Base-by-base conservation (phyloP, 768 basidiomycete genomes). In the Lyophyllum semitale region DNA sequence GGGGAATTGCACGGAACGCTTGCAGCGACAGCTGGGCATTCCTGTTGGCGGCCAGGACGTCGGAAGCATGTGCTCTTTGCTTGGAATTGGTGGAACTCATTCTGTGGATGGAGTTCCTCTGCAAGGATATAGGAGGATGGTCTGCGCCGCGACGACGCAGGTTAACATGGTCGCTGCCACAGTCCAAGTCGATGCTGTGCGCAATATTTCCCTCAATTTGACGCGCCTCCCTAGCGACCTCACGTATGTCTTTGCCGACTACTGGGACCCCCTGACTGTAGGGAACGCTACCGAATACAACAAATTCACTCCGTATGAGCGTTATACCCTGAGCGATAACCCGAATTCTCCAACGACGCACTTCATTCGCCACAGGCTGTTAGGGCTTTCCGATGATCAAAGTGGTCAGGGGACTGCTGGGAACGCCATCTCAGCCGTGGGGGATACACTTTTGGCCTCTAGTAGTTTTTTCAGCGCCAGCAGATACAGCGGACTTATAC, bases 151-250 rank as follows among this genome's bases (percentile, higher is more conserved):
- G 3, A 46, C 62, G 18, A 59, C 62, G 1, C 62, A 60, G 35
- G 57, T 63, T 48, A 63, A 60, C 52, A 53, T 63, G 54, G 62
- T 63, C 23, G 41, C 47, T 23, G 59, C 62, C 23, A 58, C 59
- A 27, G 30, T 63, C 23, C 20, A 42, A 18, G 48, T 54, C 9
- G 44, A 58, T 33, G 48, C 20, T 6, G 3, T 17, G 3, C 40
- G 29, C 20, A 42, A 37, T 4, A 33, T 63, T 4, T 55, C 59
- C 4, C 26, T 63, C 22, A 46, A 59, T 27, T 0, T 60, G 13
- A 63, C 59, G 8, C 57, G 43, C 42, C 57, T 51, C 17, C 62
- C 62, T 8, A 58, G 59, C 30, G 56, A 58, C 30, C 46, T 63
- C n/a, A 53, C 52, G 20, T 56, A 58, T 33, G 20, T 57, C 12